Base-by-base conservation (phyloP, 2,329 filamentous ascomycete species). In the Cladosporium sp. region DNA sequence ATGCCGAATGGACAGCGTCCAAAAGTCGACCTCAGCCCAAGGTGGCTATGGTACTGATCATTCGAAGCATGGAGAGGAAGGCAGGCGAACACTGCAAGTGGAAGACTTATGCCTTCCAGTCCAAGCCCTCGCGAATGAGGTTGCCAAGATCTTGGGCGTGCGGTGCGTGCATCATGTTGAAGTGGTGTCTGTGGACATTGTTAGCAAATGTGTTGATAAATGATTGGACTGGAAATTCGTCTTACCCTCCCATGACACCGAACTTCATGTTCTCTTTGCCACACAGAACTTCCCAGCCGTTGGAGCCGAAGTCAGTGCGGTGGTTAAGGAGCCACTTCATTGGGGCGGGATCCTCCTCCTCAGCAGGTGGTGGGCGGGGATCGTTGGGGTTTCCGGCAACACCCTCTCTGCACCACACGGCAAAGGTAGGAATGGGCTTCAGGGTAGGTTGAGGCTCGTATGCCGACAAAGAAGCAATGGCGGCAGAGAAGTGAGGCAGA, bases 371-470 rank as follows among this genome's bases (percentile, higher is more conserved):
- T 81, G 89, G 88, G 52, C 86, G 83, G 49, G 88, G 88, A 75
- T 90, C 88, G 59, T 84, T 84, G 6, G 88, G 86, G 65, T 85
- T 80, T 69, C 88, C 85, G 80, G 89, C 91, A 4, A 92, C 88
- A 68, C 90, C 90, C 67, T 92, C 89, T 68, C 88, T 86, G 73
- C 88, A 91, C 87, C 89, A 92, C 71, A 92, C 87, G 47, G 87
- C 82, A 69, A 85, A 86, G 3, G 88, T 86, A 26, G 85, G 84
- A 47, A 90, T 88, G 47, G 85, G 86, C 57, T 83, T 81, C 41
- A 88, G 81, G 74, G 90, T 87, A 3, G 86, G 86, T 71, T 84
- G 83, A 7, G 89, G 87, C 14, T 87, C 85, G 78, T 92, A 92
- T 74, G 86, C 87, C 72, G 88, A 88, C 34, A 93, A 81, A 18